These are phyloP conservation scores for Pilasporangium apinafurcum DNA, from an alignment of 352 stramenopile species.

Conservation along the genomic window DNA sequence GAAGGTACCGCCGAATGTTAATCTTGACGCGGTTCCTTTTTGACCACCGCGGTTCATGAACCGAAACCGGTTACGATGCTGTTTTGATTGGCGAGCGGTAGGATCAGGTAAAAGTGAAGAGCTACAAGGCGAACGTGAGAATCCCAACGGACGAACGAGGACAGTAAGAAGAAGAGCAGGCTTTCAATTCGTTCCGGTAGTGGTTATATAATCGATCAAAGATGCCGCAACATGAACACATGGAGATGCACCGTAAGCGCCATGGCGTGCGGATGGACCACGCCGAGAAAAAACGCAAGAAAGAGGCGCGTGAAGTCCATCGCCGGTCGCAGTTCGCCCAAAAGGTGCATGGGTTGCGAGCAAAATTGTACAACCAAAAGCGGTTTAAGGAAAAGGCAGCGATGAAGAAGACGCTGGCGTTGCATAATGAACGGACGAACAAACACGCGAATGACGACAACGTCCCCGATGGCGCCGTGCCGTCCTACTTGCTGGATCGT, in stretches of 20 bases:
- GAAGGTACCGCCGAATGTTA: too few relatives aligned
- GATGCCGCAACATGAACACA: conserved; percentile 99
- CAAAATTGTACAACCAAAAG: conserved; percentile 99
- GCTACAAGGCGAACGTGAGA: too few relatives aligned
- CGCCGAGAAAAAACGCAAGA: conserved; percentile 96
- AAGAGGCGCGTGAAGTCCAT: conserved; percentile 97
- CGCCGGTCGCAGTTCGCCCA: conserved; percentile 97
- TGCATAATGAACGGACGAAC: conserved; percentile 98
- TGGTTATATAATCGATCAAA: conserved; percentile 13
- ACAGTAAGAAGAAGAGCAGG: neutral
- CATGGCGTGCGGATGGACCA: conserved; percentile 98
- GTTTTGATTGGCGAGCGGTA: conserved; percentile 4
- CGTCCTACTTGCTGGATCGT: conserved; percentile 98
- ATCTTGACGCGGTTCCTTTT: neutral
- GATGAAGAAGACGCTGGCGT: conserved; percentile 99
- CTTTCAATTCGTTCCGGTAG: neutral
- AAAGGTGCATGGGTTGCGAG: conserved; percentile 97
- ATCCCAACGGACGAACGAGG: conserved; percentile 1
- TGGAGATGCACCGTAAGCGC: conserved; percentile 99
- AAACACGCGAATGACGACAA: conserved; percentile 98
- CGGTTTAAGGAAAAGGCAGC: conserved; percentile 99
- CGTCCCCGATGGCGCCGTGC: conserved; percentile 94
- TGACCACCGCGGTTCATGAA: conserved; percentile 1
- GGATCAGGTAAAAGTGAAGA: too few relatives aligned
- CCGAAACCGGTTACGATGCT: conserved; percentile 1